A percentile compares a stretch with the other conserved stretches of the same genome.
Evolutionary conservation across 1,284 basidiomycete genomes (phyloP).

Genomic region (Phellinidium pouzarii): DNA sequence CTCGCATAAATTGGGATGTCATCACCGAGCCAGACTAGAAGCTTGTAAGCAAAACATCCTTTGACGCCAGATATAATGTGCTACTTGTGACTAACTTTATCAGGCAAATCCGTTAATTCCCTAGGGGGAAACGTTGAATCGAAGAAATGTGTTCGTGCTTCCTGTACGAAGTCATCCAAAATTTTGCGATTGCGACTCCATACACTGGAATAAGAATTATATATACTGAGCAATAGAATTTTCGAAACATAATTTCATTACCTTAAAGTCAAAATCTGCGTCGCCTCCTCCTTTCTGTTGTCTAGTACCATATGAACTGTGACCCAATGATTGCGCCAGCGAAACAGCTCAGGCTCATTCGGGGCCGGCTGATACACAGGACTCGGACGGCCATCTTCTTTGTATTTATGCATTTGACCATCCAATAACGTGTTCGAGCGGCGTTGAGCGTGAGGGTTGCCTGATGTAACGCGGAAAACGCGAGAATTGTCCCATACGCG

Average conservation of each 20-base stretch:
- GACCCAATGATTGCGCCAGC: constrained; percentile 14
- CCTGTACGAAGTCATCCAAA: constrained; percentile 17
- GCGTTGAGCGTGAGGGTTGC: constrained; percentile 6
- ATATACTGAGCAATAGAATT: background rate
- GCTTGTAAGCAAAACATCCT: background rate
- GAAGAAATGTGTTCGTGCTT: constrained; percentile 16
- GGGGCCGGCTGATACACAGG: constrained; percentile 17
- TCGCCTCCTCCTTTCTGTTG: background rate
- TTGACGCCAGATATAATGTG: background rate
- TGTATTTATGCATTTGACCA: background rate
- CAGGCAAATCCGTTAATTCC: constrained; percentile 6
- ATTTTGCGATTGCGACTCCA: constrained; percentile 18
- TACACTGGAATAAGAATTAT: background rate
- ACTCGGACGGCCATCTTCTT: constrained; percentile 8
- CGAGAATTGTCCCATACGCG: constrained; percentile 16
- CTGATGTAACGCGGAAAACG: constrained; percentile 12
- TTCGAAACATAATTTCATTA: background rate
- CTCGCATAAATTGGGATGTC: constrained; percentile 12
- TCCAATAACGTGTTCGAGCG: background rate
- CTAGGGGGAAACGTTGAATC: constrained; percentile 11
- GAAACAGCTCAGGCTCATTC: constrained; percentile 11
- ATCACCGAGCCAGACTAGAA: constrained; percentile 11
- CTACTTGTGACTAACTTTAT: constrained; percentile 1
- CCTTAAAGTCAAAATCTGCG: constrained; percentile 12
- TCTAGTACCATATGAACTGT: constrained; percentile 10